Percentiles rank a stretch among this genome's conserved stretches.
phyloP scores from a whole-genome alignment of 1,139 yeast species.

The Nakaseomyces sp. region DNA sequence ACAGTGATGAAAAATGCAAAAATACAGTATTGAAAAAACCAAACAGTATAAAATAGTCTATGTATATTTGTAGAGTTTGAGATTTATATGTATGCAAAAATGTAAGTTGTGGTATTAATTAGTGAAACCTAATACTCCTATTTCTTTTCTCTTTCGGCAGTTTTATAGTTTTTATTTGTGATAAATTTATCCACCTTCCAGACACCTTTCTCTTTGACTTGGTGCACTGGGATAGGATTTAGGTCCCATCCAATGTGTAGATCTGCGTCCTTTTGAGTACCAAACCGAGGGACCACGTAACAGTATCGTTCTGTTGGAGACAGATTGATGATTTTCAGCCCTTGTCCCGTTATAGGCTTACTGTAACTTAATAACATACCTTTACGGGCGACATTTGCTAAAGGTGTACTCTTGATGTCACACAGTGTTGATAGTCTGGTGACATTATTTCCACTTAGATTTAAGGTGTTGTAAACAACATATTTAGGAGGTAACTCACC shows the following conservation, averaged over 20 bases:
- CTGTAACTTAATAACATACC: constrained; percentile 74
- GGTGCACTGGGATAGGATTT: constrained; percentile 73
- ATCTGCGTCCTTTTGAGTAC: constrained; percentile 75
- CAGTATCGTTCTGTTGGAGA: constrained; percentile 66
- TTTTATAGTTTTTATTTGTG: constrained; percentile 23
- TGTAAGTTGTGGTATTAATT: too few species aligned
- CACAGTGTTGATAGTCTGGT: constrained; percentile 70
- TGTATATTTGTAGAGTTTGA: too few species aligned
- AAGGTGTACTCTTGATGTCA: constrained; percentile 64
- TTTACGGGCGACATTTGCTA: constrained; percentile 66
- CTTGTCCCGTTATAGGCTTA: constrained; percentile 77
- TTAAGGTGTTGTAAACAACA: constrained; percentile 60
- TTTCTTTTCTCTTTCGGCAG: not conserved
- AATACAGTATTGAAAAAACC: too few species aligned
- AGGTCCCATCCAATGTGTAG: constrained; percentile 82
- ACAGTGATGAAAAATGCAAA: too few species aligned
- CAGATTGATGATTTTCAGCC: constrained; percentile 69
- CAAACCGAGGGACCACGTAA: constrained; percentile 85
- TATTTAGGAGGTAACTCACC: constrained; percentile 62
- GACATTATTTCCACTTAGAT: constrained; percentile 37
- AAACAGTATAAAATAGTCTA: not conserved
- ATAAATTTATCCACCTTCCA: constrained; percentile 42
- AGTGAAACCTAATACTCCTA: too few species aligned
- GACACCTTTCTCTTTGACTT: constrained; percentile 48
- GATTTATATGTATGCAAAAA: too few species aligned